A percentile compares a stretch with the other conserved stretches of the same genome.
phyloP scores from a whole-genome alignment of 352 stramenopile species.

The Hyaloperonospora arabidopsidis region DNA sequence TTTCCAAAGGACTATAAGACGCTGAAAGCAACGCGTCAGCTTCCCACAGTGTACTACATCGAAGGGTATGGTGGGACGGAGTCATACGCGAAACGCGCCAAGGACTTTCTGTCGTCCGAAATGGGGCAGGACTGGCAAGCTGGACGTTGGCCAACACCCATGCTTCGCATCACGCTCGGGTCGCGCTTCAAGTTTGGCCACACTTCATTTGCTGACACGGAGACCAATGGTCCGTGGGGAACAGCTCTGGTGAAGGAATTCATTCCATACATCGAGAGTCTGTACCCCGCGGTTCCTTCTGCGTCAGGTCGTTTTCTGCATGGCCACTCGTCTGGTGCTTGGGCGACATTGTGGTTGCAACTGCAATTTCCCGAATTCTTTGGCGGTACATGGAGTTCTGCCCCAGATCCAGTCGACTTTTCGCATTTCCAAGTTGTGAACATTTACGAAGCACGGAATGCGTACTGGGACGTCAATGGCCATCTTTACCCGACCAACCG shows the following conservation, averaged over 20 bases:
- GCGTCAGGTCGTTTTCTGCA: constrained; percentile 49
- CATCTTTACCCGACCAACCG: constrained; percentile 51
- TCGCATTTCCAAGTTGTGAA: constrained; percentile 56
- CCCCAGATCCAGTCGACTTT: constrained; percentile 67
- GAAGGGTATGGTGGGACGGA: constrained; percentile 70
- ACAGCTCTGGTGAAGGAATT: constrained; percentile 63
- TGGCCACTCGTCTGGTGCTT: constrained; percentile 64
- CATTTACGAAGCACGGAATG: constrained; percentile 65
- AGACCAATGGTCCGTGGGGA: constrained; percentile 57
- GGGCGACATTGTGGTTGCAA: constrained; percentile 66
- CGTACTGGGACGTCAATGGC: constrained; percentile 62
- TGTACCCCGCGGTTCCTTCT: constrained; percentile 31
- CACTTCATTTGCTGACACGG: constrained; percentile 66
- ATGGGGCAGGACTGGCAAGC: constrained; percentile 53
- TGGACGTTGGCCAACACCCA: constrained; percentile 45
- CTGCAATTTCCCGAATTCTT: constrained; percentile 69
- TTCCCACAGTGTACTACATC: constrained; percentile 69
- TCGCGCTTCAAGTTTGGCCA: constrained; percentile 72
- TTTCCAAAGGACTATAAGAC: constrained; percentile 51
- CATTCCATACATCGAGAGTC: constrained; percentile 54
- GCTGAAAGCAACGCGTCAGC: constrained; percentile 20
- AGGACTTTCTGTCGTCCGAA: constrained; percentile 52
- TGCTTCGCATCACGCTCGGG: constrained; percentile 65
- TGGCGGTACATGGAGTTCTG: constrained; percentile 65
- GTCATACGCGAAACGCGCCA: constrained; percentile 49